Conservation (phyloP, 2,329 filamentous ascomycete genomes). For the Cercospora sesami region DNA sequence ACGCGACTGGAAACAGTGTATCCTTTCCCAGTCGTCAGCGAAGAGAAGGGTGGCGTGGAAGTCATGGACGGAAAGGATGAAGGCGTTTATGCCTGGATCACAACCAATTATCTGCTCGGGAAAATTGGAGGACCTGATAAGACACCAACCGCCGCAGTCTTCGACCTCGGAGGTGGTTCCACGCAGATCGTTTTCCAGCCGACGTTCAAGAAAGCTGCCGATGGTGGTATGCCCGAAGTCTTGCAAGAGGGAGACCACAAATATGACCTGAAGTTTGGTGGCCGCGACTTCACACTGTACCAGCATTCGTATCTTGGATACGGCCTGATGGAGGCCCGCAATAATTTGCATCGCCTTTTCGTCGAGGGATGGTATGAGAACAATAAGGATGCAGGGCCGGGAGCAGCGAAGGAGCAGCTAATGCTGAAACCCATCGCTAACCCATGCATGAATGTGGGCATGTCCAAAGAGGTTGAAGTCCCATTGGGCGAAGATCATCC, state of each 20-base stretch:
- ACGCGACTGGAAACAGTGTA: constrained; percentile 81
- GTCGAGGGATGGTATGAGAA: constrained; percentile 69
- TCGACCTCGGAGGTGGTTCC: constrained; percentile 91
- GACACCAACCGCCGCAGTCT: constrained; percentile 86
- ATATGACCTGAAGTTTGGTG: constrained; percentile 87
- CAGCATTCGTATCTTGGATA: constrained; percentile 98
- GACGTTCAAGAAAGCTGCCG: constrained; percentile 72
- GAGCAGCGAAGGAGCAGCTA: constrained; percentile 61
- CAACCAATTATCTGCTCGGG: constrained; percentile 94
- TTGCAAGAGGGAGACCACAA: constrained; percentile 92
- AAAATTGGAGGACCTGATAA: constrained; percentile 94
- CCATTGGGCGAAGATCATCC: constrained; percentile 66
- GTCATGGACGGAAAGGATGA: constrained; percentile 98
- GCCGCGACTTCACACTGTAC: constrained; percentile 87
- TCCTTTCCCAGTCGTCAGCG: constrained; percentile 89
- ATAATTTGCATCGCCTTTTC: constrained; percentile 76
- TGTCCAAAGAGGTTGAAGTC: constrained; percentile 71
- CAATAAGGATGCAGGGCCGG: constrained; percentile 46
- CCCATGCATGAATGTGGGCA: constrained; percentile 82
- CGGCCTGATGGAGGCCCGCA: constrained; percentile 90
- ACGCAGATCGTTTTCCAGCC: constrained; percentile 99
- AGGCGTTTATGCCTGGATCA: constrained; percentile 98
- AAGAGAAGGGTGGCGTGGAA: constrained; percentile 80
- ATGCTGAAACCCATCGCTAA: constrained; percentile 67
- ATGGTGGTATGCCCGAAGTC: constrained; percentile 80